Evolutionary conservation across 306 rosid species (phyloP).

Genomic region (Delonix regia): DNA sequence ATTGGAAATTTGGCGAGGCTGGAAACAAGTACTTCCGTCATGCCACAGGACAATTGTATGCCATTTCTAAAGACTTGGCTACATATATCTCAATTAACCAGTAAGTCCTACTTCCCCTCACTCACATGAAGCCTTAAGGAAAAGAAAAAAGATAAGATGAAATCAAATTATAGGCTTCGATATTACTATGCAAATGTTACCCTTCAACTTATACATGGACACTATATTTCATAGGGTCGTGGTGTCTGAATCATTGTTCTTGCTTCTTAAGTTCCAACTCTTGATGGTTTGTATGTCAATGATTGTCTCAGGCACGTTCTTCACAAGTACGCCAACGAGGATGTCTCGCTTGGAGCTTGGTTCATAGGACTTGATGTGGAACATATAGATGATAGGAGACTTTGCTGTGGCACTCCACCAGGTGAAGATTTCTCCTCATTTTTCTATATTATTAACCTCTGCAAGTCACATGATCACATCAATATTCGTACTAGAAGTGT

Average conservation of each 20-base stretch:
- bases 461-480: constrained; percentile 24
- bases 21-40: constrained; percentile 99
- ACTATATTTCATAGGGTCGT: neutral
- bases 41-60: constrained; percentile 97
- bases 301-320: constrained; percentile 76
- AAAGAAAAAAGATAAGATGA: neutral
- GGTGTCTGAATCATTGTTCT: neutral
- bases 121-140: neutral
- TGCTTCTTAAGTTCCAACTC: neutral
- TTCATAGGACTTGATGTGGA: constrained; percentile 93
- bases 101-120: constrained; percentile 55
- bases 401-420: constrained; percentile 97
- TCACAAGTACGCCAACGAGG: constrained; percentile 98
- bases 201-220: neutral
- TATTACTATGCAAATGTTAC: neutral
- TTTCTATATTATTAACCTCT: neutral
- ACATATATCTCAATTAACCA: constrained; percentile 80
- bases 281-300: neutral
- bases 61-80: constrained; percentile 94
- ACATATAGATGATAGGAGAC: constrained; percentile 90
- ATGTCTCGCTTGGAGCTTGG: constrained; percentile 96
- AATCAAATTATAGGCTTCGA: neutral
- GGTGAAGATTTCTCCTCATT: constrained; percentile 50
- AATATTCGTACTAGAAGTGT: neutral
- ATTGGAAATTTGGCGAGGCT: constrained; percentile 94